Evolutionary conservation across 2,329 filamentous ascomycete species (phyloP).

Genomic region (Daldinia sp.): DNA sequence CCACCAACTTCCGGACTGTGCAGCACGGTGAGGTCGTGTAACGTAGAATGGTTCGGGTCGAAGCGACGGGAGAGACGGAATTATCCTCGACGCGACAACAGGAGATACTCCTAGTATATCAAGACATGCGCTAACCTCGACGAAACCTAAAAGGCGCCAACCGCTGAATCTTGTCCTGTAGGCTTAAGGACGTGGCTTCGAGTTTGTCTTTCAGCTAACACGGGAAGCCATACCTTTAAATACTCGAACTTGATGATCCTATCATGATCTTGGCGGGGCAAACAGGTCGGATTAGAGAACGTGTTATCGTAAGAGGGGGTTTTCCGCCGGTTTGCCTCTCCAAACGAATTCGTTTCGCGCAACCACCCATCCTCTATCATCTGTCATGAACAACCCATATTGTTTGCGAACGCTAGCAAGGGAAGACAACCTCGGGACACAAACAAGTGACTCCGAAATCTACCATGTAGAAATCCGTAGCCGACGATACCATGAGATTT

Average conservation of each 20-base stretch:
- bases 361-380: neutral
- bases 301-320: too few relatives aligned
- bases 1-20: conserved; percentile 8
- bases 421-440: neutral
- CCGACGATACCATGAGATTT: neutral
- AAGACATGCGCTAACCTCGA: conserved; percentile 1
- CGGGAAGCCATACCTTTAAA: neutral
- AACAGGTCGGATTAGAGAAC: neutral
- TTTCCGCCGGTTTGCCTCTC: neutral
- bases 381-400: neutral
- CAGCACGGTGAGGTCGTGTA: conserved; percentile 20
- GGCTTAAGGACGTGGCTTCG: neutral
- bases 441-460: neutral
- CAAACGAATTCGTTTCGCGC: neutral
- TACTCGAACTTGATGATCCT: neutral
- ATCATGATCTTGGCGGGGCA: neutral
- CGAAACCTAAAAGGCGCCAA: neutral
- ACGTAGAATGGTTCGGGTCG: conserved; percentile 18
- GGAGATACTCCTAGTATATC: conserved; percentile 9
- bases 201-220: neutral
- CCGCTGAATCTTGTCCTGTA: neutral
- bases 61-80: conserved; percentile 20
- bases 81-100: conserved; percentile 11
- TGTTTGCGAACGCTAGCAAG: neutral
- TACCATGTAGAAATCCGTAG: neutral